Evolutionary conservation across 2,329 filamentous ascomycete genomes (phyloP), one percentile per base, ranked within the genome.

Genomic region (Diaporthe citri): DNA sequence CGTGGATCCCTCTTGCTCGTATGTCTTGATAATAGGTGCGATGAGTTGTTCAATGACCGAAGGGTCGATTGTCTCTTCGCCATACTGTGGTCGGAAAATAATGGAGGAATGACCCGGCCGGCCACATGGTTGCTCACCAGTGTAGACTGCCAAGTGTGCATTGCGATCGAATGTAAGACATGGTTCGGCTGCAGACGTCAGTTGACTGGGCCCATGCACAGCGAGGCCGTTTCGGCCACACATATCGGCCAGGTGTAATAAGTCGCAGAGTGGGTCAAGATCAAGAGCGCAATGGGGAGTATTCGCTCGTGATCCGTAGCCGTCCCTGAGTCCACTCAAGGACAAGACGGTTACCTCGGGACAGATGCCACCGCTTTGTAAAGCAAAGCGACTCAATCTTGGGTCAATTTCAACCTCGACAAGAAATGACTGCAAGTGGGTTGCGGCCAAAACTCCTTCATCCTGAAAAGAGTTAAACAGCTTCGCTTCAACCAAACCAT

Each of bases 151-250:
- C 6, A 73, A 34, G 25, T 66, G 71, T 5, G 71, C 71, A 39
- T 64, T 73, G 1, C 71, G 71, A 43, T 73, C 71, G 34, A 73
- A 73, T 15, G 59, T 28, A n/a, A 73, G 59, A n/a, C 71, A 52
- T 55, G 71, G 71, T 22, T 59, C 48, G 34, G 66, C 17, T 31
- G 59, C 59, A 73, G 71, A 66, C 10, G 4, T n/a, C 34, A 72
- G 12, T 51, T 72, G 71, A 31, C 57, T 66, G 7, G 71, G 71
- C n/a, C 25, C 52, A n/a, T 66, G 48, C 15, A 72, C 71, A 10
- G 59, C 71, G 36, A 73, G 71, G 12, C 36, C 28, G 13, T 66
- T 56, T 51, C 25, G 36, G 4, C 71, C 25, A 46, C 71, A 66
- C 15, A 43, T 41, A 2, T 66, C 59, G 9, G 71, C 46, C 6